Evolutionary conservation across 2,329 filamentous ascomycete species (phyloP).

Genomic region (Ophiostoma tasmaniense): DNA sequence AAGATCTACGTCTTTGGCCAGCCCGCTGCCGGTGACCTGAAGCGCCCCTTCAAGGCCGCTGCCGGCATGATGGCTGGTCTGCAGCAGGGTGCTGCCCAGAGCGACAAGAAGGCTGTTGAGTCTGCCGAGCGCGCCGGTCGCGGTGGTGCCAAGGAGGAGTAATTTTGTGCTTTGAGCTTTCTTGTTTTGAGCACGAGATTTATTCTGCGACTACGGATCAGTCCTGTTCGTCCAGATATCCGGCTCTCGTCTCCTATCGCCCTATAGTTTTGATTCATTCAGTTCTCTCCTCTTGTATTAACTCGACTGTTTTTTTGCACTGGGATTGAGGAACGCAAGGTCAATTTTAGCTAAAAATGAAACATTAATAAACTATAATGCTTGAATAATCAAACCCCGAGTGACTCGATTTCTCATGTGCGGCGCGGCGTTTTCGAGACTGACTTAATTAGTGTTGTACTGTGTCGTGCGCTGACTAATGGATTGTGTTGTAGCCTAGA

Average conservation of each 20-base stretch:
- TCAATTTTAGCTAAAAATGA: background rate
- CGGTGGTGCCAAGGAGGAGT: conserved; percentile 65
- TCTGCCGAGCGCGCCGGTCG: conserved; percentile 66
- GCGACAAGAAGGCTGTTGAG: conserved; percentile 84
- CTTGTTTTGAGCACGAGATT: too few relatives aligned
- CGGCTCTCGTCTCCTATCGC: background rate
- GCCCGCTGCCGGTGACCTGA: conserved; percentile 80
- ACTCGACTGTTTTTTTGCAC: background rate
- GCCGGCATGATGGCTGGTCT: conserved; percentile 76
- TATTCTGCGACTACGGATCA: background rate
- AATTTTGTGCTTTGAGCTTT: conserved; percentile 24
- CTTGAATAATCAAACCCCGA: background rate
- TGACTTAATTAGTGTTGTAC: background rate
- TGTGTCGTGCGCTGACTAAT: background rate
- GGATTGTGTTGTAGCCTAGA: background rate
- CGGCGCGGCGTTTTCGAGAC: background rate
- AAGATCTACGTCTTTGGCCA: conserved; percentile 91
- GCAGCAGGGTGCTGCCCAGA: conserved; percentile 67
- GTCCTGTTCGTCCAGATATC: background rate
- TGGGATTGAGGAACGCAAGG: background rate
- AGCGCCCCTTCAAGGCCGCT: conserved; percentile 86
- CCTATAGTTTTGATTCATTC: background rate
- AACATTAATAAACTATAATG: background rate
- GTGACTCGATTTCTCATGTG: background rate
- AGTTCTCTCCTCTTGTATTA: background rate